A percentile compares a stretch with the other conserved stretches of the same genome.
Conservation (phyloP, 78 protist genomes). For the Protostelium mycophagum region DNA sequence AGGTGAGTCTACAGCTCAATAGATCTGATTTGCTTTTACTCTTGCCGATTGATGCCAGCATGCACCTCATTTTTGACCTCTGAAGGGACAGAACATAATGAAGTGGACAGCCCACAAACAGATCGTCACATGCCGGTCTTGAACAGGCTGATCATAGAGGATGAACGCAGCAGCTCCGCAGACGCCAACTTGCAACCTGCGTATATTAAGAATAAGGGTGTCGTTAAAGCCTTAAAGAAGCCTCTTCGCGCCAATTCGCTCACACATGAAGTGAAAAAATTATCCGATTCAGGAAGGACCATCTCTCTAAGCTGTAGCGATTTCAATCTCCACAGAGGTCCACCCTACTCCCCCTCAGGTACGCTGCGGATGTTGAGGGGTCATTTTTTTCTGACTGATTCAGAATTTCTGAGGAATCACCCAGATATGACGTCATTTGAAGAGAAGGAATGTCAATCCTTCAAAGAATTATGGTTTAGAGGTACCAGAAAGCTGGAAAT, state of each 20-base stretch:
- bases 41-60: too few relatives aligned
- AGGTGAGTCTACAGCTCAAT: not conserved
- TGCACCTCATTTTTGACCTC: not conserved
- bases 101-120: not conserved
- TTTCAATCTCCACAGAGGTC: not conserved
- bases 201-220: not conserved
- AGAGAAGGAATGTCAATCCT: not conserved
- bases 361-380: not conserved
- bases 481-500: too few relatives aligned
- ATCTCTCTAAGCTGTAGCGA: too few relatives aligned
- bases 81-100: not conserved
- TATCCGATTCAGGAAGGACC: not conserved
- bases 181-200: not conserved
- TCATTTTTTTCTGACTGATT: not conserved
- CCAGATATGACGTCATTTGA: not conserved
- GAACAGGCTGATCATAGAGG: not conserved
- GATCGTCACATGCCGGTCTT: not conserved
- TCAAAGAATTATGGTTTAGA: not conserved
- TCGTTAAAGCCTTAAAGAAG: not conserved
- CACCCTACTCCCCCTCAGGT: not conserved
- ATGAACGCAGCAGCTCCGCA: not conserved
- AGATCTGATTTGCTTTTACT: too few relatives aligned
- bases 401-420: not conserved
- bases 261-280: not conserved
- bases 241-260: not conserved